Evolutionary conservation across 345 rosid species (phyloP), one percentile per base, ranked within the genome.

Genomic region (Punica granatum): DNA sequence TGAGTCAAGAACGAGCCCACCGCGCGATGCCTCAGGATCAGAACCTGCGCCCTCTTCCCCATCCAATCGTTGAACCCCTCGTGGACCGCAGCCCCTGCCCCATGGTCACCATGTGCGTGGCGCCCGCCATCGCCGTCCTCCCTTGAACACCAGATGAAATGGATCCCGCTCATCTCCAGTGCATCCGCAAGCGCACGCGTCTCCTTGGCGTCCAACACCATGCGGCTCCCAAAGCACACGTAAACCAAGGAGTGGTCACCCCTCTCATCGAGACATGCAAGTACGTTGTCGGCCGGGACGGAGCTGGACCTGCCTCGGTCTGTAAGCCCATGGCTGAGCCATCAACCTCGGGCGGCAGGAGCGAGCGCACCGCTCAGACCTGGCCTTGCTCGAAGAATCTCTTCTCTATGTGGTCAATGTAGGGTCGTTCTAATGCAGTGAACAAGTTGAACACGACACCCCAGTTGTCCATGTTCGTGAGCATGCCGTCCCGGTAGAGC

Each of bases 141-240:
- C 53, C 56, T 33, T 28, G 28, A 64, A 62, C 63, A 70, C 74
- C 69, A 71, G 7, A 71, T 58, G 64, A 64, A 71, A 30, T 42
- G 63, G 54, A 64, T 58, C 53, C 69, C 16, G 69, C 74, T 71
- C 58, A 14, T 19, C 53, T 71, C 69, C 54, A 71, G 51, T n/a
- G 72, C 86, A 0, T 76, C 56, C 1, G 90, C 94, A 3, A 89
- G 67, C 11, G 53, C 80, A 6, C 44, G 76, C 69, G 70, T 74
- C 65, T 89, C 90, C 21, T 75, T 63, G 15, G 73, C 63, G 6
- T 73, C 72, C 85, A 92, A 70, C 73, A 74, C 76, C 13, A 76
- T 64, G 70, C 74, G 89, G 80, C 92, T 92, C 36, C 94, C 96
- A 12, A 89, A 92, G 76, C 94, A 86, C 3, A 89, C 78, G 64